Evolutionary conservation across 2,329 filamentous ascomycete species (phyloP), one percentile per base, ranked within the genome.

Genomic region (Helminthosporium solani): DNA sequence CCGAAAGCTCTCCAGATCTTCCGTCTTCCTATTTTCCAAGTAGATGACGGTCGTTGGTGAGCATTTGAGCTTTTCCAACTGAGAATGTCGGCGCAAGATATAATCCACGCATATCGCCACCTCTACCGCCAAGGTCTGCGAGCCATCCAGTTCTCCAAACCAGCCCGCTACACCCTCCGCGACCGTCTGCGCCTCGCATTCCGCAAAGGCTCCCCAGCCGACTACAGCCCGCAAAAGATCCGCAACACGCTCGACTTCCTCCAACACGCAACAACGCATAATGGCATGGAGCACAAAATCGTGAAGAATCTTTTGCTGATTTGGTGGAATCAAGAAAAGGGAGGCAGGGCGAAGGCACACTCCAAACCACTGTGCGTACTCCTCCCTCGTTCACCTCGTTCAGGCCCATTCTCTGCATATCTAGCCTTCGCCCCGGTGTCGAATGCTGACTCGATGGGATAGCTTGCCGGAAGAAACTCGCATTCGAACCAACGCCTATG

Each of bases 161-260:
- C 87, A 14, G 80, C 83, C 23, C 83, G 87, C 43, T 85, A 76
- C 67, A 73, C 80, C 3, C 75, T 82, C 14, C 80, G 82, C 46
- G 76, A 84, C 58, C 67, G 69, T 28, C 55, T 76, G 16, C 72
- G 74, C 20, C 57, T 68, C 47, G 67, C 70, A 21, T 72, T 73
- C 47, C 71, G 73, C 40, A 66, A 56, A 40, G 60, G 61, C 30
- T 44, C 58, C 37, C 41, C 56, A n/a, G 14, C 9, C 8, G 27
- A 25, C 33, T 72, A 68, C 47, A 56, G 68, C 44, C 53, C 70
- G 6, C 69, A 74, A 37, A 77, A 75, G 40, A 75, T 88, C 41
- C 72, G 78, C 51, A 82, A 84, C 49, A 94, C 88, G 0, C 60
- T 88, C 3, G 82, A 82, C 64, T 92, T 94, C 61, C 71, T 92